phyloP scores from a whole-genome alignment of 2,329 filamentous ascomycete species.

The Paradendryphiella salina region DNA sequence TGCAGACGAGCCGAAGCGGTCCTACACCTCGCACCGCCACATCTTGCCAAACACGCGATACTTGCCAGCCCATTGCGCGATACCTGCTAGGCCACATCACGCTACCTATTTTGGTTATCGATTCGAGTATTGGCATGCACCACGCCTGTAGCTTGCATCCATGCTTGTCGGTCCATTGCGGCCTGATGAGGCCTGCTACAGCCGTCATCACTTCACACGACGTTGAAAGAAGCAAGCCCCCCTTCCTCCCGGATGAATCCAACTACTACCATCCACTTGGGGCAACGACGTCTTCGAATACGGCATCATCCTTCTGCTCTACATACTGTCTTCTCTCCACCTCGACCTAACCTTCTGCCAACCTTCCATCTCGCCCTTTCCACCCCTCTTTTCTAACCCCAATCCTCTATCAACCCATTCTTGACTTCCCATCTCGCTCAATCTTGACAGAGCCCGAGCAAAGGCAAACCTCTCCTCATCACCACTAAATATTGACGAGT shows the following conservation, averaged over 20 bases:
- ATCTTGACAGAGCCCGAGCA: constrained; percentile 78
- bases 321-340: constrained; percentile 59
- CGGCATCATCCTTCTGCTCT: neutral
- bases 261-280: neutral
- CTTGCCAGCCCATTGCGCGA: neutral
- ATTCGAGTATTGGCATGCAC: neutral
- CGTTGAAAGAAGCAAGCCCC: neutral
- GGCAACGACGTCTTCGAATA: neutral
- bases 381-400: constrained; percentile 65
- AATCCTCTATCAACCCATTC: constrained; percentile 89
- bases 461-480: constrained; percentile 98
- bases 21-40: constrained; percentile 9
- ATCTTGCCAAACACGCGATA: neutral
- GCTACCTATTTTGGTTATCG: too few species aligned
- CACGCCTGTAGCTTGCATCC: neutral
- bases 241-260: too few species aligned
- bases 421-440: constrained; percentile 90
- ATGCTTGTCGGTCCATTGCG: constrained; percentile 4
- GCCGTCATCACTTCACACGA: neutral
- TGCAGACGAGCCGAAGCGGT: neutral
- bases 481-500: constrained; percentile 83
- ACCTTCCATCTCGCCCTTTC: constrained; percentile 65
- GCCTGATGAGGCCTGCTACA: neutral
- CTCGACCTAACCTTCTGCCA: constrained; percentile 68
- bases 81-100: too few species aligned